Conservation (phyloP, 176 grass and related monocot species). For the Cenchrus fungigraminus region DNA sequence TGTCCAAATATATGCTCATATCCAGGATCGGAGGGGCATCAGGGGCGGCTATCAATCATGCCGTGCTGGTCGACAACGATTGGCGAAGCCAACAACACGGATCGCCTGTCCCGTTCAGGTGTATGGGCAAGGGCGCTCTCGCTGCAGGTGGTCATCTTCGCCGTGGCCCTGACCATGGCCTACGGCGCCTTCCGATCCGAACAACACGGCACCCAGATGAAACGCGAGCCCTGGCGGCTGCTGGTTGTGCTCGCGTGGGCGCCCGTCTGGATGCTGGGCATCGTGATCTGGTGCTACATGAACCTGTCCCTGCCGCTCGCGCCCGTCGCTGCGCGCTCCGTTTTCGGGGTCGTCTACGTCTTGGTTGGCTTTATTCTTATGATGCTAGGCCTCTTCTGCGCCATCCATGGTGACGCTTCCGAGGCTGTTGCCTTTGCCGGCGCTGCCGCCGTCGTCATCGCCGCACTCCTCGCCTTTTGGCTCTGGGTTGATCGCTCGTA, state of each 20-base stretch:
- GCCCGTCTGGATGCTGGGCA: background rate
- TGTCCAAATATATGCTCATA: too few species aligned
- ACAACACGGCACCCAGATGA: background rate
- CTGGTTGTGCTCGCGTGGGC: background rate
- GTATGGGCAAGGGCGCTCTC: background rate
- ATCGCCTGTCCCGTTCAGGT: background rate
- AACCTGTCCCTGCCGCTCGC: background rate
- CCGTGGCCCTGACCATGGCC: accelerated
- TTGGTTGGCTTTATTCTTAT: too few species aligned
- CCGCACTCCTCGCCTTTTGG: too few species aligned
- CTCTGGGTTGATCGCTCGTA: too few species aligned
- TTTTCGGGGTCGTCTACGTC: too few species aligned
- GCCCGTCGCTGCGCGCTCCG: background rate
- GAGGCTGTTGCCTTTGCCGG: too few species aligned
- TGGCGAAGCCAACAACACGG: background rate
- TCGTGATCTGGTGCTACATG: background rate
- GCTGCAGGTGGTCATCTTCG: background rate
- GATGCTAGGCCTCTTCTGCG: too few species aligned
- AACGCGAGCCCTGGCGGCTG: background rate
- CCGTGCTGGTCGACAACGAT: background rate
- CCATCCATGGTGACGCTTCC: too few species aligned
- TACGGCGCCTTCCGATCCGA: accelerated
- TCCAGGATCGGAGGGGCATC: too few species aligned
- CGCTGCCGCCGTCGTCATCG: too few species aligned
- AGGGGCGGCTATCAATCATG: too few species aligned